Base-by-base conservation (phyloP, 352 stramenopile species). In the Phytophthora agathidicida region DNA sequence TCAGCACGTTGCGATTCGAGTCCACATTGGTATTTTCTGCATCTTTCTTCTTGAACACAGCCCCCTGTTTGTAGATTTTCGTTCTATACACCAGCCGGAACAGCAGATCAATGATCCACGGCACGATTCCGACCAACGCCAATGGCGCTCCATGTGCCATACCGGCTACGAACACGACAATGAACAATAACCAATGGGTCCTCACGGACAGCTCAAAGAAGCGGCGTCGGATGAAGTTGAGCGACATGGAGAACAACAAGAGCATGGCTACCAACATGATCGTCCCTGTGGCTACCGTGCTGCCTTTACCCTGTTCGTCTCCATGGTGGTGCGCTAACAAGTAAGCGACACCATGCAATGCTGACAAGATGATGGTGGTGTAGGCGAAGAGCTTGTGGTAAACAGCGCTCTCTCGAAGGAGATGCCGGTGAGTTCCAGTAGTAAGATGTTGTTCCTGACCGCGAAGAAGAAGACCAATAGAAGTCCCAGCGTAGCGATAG, bases 361-460 rank as follows among this genome's bases (percentile, higher is more conserved):
- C 58, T 8, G 57, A 32, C 14, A 80, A 42, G 1, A 77, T 10
- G 19, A 75, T 60, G 2, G 68, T 56, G 11, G 77, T 33, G 32
- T 70, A 43, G 7, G 56, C 70, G n/a, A 80, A 76, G 6, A 81
- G 30, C 28, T 80, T 80, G 62, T 83, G 75, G 47, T 83, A 86
- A 77, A 62, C 1, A 86, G 41, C 17, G 67, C 57, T 9, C 75
- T 59, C 37, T 86, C 73, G 31, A 79, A 86, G 0, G 75, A 65
- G 17, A 86, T 52, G 0, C 72, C 75, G 3, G 67, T n/a, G n/a
- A n/a, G n/a, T 75, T 53, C 30, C 36, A 78, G 47, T 22, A 85
- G 57, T 26, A 78, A 28, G 8, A 65, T 47, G 42, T 85, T 85
- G 65, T 85, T 80, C 43, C 75, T 59, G 5, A 85, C 56, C 3